A percentile compares a stretch with the other conserved stretches of the same genome.
Evolutionary conservation across 2,329 filamentous ascomycete species (phyloP).

Genomic region (Chaetothyriales sp.): DNA sequence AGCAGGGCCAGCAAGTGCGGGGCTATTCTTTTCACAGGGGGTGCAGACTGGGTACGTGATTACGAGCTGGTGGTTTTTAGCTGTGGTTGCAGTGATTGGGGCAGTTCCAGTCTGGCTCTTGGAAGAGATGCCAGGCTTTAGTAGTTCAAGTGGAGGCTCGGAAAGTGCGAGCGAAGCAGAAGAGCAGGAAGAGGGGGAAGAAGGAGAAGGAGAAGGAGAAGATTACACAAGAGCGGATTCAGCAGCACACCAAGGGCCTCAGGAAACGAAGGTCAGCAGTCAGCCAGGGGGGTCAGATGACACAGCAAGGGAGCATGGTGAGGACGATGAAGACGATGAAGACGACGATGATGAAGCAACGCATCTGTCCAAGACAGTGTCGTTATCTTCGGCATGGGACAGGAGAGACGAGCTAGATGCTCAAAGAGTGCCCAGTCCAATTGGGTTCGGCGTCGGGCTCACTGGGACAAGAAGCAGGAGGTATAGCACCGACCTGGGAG

Average conservation of each 20-base stretch:
- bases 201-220: constrained; percentile 3
- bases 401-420: constrained; percentile 1
- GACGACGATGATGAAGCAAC: constrained; percentile 1
- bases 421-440: constrained; percentile 16
- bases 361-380: constrained; percentile 1
- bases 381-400: too few relatives aligned
- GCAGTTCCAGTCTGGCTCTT: constrained; percentile 60
- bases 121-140: constrained; percentile 56
- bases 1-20: constrained; percentile 58
- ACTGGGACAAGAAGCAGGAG: constrained; percentile 12
- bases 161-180: constrained; percentile 11
- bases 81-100: constrained; percentile 46
- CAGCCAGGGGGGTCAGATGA: neutral
- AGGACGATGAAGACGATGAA: neutral
- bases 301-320: neutral
- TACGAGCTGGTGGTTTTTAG: constrained; percentile 68
- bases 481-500: constrained; percentile 19
- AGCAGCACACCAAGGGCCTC: neutral
- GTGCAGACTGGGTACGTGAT: constrained; percentile 62
- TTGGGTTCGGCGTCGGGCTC: constrained; percentile 15
- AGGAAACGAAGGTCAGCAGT: neutral
- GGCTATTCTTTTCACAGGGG: constrained; percentile 59
- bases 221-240: neutral
- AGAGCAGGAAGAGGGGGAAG: constrained; percentile 5
- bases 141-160: constrained; percentile 23